These are phyloP conservation scores for Phytopythium cucurbitacearum DNA, from an alignment of 352 stramenopile species.

Conservation along the genomic window DNA sequence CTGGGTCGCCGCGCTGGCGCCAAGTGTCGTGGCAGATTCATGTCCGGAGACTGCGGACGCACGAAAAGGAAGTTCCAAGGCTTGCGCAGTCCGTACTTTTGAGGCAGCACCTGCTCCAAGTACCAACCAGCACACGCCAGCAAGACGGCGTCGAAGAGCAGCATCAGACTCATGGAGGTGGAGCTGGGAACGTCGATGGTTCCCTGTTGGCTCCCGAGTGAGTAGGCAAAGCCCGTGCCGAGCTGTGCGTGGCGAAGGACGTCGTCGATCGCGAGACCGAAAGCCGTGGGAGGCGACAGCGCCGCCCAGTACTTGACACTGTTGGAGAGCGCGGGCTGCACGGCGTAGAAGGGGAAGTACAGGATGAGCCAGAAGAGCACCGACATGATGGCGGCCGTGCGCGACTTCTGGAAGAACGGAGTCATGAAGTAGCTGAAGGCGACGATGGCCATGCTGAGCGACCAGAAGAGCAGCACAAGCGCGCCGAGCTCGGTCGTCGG, in stretches of 20 bases:
- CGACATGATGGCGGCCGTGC: slow-evolving; percentile 53
- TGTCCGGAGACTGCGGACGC: background rate
- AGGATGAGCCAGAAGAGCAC: slow-evolving; percentile 70
- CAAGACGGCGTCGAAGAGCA: slow-evolving; percentile 78
- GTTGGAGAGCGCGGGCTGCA: slow-evolving; percentile 42
- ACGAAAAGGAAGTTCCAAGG: slow-evolving; percentile 90
- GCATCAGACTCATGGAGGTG: slow-evolving; percentile 48
- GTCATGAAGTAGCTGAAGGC: slow-evolving; percentile 62
- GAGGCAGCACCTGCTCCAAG: slow-evolving; percentile 89
- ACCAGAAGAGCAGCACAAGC: slow-evolving; percentile 65
- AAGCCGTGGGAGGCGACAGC: slow-evolving; percentile 56
- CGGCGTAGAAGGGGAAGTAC: slow-evolving; percentile 69
- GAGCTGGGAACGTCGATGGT: slow-evolving; percentile 43
- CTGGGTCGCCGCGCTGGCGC: too few species aligned
- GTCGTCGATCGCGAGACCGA: slow-evolving; percentile 57
- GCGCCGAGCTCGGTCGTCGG: slow-evolving; percentile 49
- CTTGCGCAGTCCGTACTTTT: slow-evolving; percentile 84
- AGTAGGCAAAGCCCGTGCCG: slow-evolving; percentile 58
- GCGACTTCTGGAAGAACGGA: slow-evolving; percentile 69
- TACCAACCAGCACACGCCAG: slow-evolving; percentile 88
- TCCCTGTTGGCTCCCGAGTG: slow-evolving; percentile 28
- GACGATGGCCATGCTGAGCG: slow-evolving; percentile 51
- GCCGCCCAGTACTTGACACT: slow-evolving; percentile 43
- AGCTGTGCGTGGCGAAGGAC: slow-evolving; percentile 54
- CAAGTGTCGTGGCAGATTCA: too few species aligned